Base-by-base conservation (phyloP, 2,329 filamentous ascomycete genomes). In the Shiraia bambusicola region DNA sequence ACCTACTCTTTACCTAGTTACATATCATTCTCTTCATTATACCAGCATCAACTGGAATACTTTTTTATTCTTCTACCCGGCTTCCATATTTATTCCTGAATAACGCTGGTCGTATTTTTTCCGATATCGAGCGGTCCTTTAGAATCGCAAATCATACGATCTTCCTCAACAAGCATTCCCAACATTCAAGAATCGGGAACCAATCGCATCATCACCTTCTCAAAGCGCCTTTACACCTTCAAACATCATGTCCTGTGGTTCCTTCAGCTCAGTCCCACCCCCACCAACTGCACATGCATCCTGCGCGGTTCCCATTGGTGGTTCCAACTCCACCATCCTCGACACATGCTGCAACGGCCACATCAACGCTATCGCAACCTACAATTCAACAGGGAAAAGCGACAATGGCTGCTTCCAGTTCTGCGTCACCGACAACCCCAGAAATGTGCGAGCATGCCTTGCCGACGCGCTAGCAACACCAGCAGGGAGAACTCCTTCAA, bases 281-380 rank as follows among this genome's bases (percentile, higher is more conserved):
- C 60, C 60, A 16, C 58, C 58, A 16, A 61, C 59, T 10, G 43
- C 40, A 13, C 35, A 42, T 11, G 24, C 56, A 13, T 50, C 59
- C 14, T 62, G 59, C 42, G 52, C 59, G 6, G 51, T 64, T 9
- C 60, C 54, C 19, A 34, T 63, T 19, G 60, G 60, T 30, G 53
- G 54, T 28, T 49, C 48, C 14, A 64, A 64, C 42, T 47, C 52
- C 17, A 56, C 60, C 10, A 55, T 61, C 19, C 52, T 64, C 27
- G 59, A 64, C 34, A 52, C 49, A 15, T 64, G 60, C 33, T 64
- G 60, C 41, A 63, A 63, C 37, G 52, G 58, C 7, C 56, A 63
- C 40, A 54, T 63, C 47, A 62, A 63, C 28, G 42, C 49, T 6
- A 49, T 63, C 14, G 41, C 39, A 11, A 56, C 50, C 7, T 61